Evolutionary conservation across 75 land plant species (phyloP).

Genomic region (Cunninghamia lanceolata): DNA sequence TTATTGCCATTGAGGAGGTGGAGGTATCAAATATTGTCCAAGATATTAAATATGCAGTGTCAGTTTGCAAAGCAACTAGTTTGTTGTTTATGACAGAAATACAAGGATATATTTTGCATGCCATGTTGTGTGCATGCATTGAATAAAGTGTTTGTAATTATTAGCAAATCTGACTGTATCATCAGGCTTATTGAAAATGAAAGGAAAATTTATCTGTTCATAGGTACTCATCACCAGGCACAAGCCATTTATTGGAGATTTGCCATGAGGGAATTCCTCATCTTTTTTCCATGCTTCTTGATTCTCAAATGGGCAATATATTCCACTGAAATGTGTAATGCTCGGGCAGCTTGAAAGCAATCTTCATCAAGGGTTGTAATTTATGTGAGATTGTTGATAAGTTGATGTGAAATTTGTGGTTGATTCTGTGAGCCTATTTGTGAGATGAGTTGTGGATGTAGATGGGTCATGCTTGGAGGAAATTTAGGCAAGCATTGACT

Average conservation of each 20-base stretch:
- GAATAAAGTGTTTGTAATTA: background rate
- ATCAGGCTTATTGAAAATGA: background rate
- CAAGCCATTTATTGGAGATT: background rate
- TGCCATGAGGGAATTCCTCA: background rate
- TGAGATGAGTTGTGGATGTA: background rate
- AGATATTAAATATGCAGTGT: background rate
- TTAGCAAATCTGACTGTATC: background rate
- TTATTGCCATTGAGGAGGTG: background rate
- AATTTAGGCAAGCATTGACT: too few relatives aligned
- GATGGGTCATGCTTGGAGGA: background rate
- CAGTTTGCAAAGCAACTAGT: background rate
- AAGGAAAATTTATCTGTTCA: background rate
- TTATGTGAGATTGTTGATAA: background rate
- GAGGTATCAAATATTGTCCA: background rate
- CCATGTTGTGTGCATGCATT: background rate
- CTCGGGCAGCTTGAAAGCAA: background rate
- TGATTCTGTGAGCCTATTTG: background rate
- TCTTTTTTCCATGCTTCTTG: background rate
- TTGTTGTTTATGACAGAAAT: background rate
- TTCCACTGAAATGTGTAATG: background rate
- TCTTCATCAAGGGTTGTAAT: background rate
- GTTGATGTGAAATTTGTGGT: background rate
- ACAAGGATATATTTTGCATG: background rate
- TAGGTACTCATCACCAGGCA: background rate
- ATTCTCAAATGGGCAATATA: background rate